These are phyloP conservation scores for Suillus sp. DNA, from an alignment of 768 basidiomycete genomes.

Conservation along the genomic window DNA sequence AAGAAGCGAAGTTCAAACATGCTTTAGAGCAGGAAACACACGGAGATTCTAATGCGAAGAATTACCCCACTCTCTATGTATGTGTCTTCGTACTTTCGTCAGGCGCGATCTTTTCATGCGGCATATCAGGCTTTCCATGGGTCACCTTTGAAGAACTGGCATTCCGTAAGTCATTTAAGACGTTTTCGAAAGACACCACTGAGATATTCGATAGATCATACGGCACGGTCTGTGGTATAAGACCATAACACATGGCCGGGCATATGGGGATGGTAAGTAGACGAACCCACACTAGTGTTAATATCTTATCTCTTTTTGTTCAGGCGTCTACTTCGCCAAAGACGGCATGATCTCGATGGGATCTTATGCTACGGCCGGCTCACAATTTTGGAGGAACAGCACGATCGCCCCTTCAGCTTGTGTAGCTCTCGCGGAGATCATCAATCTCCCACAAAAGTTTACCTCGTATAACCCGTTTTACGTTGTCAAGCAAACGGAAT, in stretches of 20 bases:
- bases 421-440: conserved; percentile 64
- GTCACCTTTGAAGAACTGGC: conserved; percentile 66
- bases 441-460: conserved; percentile 60
- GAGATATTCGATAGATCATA: conserved; percentile 50
- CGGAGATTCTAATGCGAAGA: conserved; percentile 40
- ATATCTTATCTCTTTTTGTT: background rate
- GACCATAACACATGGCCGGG: conserved; percentile 55
- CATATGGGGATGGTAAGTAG: conserved; percentile 59
- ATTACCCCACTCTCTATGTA: conserved; percentile 32
- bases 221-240: conserved; percentile 73
- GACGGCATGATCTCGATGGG: conserved; percentile 53
- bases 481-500: conserved; percentile 62
- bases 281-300: background rate
- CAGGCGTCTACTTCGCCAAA: conserved; percentile 71
- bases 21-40: conserved; percentile 44
- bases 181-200: background rate
- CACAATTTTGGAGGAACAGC: conserved; percentile 54
- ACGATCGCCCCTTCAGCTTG: conserved; percentile 48
- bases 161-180: conserved; percentile 49
- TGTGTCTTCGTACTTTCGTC: background rate
- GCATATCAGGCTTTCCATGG: conserved; percentile 66
- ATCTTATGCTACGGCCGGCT: conserved; percentile 38
- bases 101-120: background rate
- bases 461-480: conserved; percentile 57
- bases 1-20: conserved; percentile 63